Conservation (phyloP, 371 early-diverging fungal species). For the Blastocladiella emersonii region DNA sequence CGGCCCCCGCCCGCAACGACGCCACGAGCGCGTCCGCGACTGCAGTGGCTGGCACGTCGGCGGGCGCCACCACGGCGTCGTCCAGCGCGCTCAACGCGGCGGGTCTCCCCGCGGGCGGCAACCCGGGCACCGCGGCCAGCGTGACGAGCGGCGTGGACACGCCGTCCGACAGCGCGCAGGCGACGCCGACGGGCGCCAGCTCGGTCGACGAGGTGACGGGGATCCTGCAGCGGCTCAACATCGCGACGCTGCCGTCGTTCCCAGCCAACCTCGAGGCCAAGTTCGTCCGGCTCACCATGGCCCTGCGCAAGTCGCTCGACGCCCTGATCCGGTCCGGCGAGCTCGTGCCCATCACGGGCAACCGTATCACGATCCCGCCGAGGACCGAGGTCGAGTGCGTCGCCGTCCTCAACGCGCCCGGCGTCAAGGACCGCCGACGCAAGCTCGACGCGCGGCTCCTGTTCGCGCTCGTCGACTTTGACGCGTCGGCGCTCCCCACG, state of each 20-base stretch:
- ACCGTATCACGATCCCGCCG: slow-evolving; percentile 51
- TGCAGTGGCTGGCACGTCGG: too few species aligned
- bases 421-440: slow-evolving; percentile 56
- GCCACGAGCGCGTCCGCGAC: not conserved
- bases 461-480: slow-evolving; percentile 62
- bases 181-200: too few species aligned
- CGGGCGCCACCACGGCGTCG: too few species aligned
- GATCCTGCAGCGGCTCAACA: slow-evolving; percentile 46
- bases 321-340: slow-evolving; percentile 50
- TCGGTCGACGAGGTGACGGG: slow-evolving; percentile 41
- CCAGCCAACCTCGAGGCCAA: slow-evolving; percentile 63
- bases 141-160: too few species aligned
- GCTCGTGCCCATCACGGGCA: slow-evolving; percentile 39
- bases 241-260: slow-evolving; percentile 51
- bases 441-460: slow-evolving; percentile 70
- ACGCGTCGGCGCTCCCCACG: slow-evolving; percentile 47
- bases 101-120: too few species aligned
- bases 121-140: too few species aligned
- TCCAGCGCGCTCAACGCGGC: too few species aligned
- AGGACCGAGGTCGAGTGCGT: slow-evolving; percentile 45
- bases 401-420: slow-evolving; percentile 49
- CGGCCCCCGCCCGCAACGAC: not conserved
- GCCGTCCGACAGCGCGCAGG: too few species aligned
- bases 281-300: slow-evolving; percentile 61
- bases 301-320: slow-evolving; percentile 59